phyloP scores from a whole-genome alignment of 208 protist genomes.

The Acanthamoeba triangularis region DNA sequence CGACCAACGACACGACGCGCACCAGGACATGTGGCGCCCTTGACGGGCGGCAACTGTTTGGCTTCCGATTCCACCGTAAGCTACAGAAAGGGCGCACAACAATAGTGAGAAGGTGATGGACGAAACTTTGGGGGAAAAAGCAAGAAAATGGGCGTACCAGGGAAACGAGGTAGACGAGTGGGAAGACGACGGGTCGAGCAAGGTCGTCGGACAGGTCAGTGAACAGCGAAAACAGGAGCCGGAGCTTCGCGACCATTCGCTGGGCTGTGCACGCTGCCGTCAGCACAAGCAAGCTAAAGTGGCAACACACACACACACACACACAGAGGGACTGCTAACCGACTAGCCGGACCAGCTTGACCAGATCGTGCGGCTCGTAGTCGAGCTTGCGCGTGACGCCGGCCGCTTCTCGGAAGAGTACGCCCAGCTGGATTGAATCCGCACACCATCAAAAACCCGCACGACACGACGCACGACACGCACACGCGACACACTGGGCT shows the following conservation, averaged over 20 bases:
- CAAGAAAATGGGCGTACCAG: background rate
- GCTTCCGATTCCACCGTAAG: constrained; percentile 4
- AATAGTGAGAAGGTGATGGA: too few species aligned
- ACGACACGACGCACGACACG: background rate
- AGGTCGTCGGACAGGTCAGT: constrained; percentile 59
- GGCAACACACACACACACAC: background rate
- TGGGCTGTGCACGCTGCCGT: background rate
- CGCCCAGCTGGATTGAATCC: background rate
- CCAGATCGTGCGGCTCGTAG: constrained; percentile 19
- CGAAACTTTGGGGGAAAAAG: too few species aligned
- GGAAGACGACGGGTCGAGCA: constrained; percentile 40
- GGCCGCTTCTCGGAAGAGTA: constrained; percentile 48
- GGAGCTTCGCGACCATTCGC: background rate
- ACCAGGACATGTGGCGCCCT: constrained; percentile 5
- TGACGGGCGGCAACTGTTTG: constrained; percentile 4
- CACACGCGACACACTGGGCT: too few species aligned
- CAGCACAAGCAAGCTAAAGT: background rate
- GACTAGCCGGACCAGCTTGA: background rate
- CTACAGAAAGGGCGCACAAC: background rate
- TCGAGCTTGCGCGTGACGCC: constrained; percentile 25
- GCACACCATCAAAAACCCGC: background rate
- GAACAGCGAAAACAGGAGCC: constrained; percentile 17
- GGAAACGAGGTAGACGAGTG: constrained; percentile 39
- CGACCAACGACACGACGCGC: too few species aligned
- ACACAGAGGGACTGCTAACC: background rate